Conservation (phyloP, 23 red algal genomes). For the Gracilaria domingensis region DNA sequence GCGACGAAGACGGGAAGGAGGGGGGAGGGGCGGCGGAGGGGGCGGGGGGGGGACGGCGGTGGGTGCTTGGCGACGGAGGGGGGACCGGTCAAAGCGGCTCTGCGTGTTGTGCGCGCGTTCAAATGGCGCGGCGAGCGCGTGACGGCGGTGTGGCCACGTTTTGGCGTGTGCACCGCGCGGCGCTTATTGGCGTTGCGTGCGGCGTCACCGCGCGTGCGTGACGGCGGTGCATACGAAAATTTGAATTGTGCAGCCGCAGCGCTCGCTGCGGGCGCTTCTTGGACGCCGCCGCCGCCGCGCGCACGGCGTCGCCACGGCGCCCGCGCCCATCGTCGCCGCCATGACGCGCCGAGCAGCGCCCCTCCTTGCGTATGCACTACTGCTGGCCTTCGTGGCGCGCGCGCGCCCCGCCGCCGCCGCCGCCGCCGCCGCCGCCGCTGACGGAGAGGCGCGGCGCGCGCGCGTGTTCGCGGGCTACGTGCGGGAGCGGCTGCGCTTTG, state of each 20-base stretch:
- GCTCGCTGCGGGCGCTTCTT: background rate
- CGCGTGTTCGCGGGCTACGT: background rate
- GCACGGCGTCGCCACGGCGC: background rate
- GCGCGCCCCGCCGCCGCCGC: background rate
- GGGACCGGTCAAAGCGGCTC: too few relatives aligned
- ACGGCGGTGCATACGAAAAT: conserved; percentile 6
- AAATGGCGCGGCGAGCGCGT: too few relatives aligned
- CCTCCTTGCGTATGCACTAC: too few relatives aligned
- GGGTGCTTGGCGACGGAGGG: background rate
- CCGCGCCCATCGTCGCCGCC: background rate
- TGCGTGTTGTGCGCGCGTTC: background rate
- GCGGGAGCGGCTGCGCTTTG: background rate
- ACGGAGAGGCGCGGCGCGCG: background rate
- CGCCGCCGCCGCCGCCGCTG: too few relatives aligned
- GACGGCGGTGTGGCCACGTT: too few relatives aligned
- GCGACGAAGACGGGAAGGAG: background rate
- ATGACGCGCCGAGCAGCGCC: background rate
- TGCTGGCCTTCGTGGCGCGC: background rate
- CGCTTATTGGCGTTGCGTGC: background rate
- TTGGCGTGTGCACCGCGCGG: too few relatives aligned
- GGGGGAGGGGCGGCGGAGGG: background rate
- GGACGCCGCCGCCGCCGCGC: background rate
- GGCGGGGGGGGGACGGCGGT: background rate
- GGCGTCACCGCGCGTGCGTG: background rate
- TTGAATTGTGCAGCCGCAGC: conserved; percentile 17